A percentile compares a stretch with the other conserved stretches of the same genome.
Evolutionary conservation across 768 basidiomycete species (phyloP).

Genomic region (Filobasidium wieringae): DNA sequence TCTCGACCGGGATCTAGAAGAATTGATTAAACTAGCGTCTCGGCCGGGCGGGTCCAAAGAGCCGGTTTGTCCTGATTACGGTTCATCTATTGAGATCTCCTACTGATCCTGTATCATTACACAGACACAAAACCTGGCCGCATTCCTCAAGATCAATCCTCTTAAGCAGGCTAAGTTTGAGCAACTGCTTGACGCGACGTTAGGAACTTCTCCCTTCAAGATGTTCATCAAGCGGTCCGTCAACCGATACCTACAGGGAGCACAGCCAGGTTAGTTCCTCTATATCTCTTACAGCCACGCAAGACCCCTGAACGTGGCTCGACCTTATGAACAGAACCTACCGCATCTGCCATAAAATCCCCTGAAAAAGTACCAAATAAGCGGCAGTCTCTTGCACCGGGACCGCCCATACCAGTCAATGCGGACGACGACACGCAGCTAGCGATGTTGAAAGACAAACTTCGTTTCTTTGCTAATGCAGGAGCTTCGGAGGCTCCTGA

Average conservation of each 20-base stretch:
- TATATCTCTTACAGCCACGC: too few species aligned
- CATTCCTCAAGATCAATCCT: constrained; percentile 82
- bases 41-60: constrained; percentile 10
- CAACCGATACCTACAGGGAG: background rate
- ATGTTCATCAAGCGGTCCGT: constrained; percentile 9
- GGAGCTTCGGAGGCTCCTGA: too few species aligned
- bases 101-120: background rate
- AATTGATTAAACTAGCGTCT: constrained; percentile 70
- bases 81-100: background rate
- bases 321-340: background rate
- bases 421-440: constrained; percentile 10
- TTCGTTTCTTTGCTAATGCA: background rate
- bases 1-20: constrained; percentile 67
- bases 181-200: background rate
- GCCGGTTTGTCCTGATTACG: background rate
- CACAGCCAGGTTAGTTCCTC: background rate
- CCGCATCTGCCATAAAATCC: background rate
- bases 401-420: constrained; percentile 1
- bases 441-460: constrained; percentile 9
- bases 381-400: background rate
- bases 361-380: background rate
- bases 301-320: too few species aligned
- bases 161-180: constrained; percentile 25
- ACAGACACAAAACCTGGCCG: constrained; percentile 79
- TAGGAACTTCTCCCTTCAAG: constrained; percentile 9